A percentile compares a stretch with the other conserved stretches of the same genome.
These are phyloP conservation scores for Termitomyces sp. DNA, from an alignment of 768 basidiomycete species.

Conservation along the genomic window DNA sequence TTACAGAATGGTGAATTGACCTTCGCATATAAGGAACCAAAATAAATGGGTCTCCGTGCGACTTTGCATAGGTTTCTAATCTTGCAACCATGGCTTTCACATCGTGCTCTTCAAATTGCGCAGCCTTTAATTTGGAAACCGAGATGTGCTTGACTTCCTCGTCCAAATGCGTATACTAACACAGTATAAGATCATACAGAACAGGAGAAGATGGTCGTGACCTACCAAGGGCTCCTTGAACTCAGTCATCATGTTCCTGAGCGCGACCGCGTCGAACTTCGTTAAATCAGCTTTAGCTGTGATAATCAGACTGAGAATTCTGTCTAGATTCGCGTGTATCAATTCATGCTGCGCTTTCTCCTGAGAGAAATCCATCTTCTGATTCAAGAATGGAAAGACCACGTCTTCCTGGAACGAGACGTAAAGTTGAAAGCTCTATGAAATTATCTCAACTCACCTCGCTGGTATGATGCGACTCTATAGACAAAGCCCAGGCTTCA, in stretches of 20 bases:
- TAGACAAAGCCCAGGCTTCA: constrained; percentile 27
- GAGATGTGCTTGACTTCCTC: constrained; percentile 30
- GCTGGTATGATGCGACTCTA: constrained; percentile 28
- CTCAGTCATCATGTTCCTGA: constrained; percentile 22
- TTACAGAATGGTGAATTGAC: constrained; percentile 12
- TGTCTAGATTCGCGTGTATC: constrained; percentile 24
- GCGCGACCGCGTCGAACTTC: constrained; percentile 22
- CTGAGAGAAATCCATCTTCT: constrained; percentile 30
- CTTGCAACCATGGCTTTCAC: constrained; percentile 19
- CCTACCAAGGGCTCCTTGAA: constrained; percentile 26
- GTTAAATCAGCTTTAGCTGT: constrained; percentile 19
- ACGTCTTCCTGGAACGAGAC: constrained; percentile 18
- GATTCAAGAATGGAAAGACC: constrained; percentile 29
- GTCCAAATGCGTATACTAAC: constrained; percentile 29
- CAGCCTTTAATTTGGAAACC: constrained; percentile 21
- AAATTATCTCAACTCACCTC: constrained; percentile 18
- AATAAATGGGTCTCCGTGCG: constrained; percentile 26
- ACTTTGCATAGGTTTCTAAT: constrained; percentile 24
- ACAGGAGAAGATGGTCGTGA: neutral
- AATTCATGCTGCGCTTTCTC: constrained; percentile 30
- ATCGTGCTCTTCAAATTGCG: constrained; percentile 22
- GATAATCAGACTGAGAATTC: constrained; percentile 18
- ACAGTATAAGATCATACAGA: neutral
- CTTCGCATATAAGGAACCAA: constrained; percentile 30
- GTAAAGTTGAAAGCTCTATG: neutral